Percentiles rank a stretch among this genome's conserved stretches.
Conservation (phyloP, 2,329 filamentous ascomycete genomes). For the Aspergillaceae sp. region DNA sequence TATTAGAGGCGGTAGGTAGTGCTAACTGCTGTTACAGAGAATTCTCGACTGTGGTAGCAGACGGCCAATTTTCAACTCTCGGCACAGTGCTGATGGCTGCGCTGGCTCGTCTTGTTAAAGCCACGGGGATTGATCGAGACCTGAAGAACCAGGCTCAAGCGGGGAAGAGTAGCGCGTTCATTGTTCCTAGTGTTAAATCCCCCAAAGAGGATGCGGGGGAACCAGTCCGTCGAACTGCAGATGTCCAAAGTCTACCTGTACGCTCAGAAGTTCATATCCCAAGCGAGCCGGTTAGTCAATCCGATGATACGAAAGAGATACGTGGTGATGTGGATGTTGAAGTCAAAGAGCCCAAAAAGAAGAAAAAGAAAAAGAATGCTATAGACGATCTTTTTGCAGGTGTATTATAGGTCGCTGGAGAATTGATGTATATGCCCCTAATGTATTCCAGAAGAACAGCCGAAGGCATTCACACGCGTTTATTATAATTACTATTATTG, state of each 20-base stretch:
- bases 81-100: slow-evolving; percentile 60
- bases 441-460: background rate
- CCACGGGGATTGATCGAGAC: slow-evolving; percentile 26
- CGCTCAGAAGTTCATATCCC: background rate
- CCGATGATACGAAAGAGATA: slow-evolving; percentile 6
- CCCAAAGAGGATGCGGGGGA: slow-evolving; percentile 18
- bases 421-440: background rate
- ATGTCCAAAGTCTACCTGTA: background rate
- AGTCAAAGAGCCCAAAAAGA: slow-evolving; percentile 34
- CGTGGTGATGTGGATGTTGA: slow-evolving; percentile 3
- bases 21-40: slow-evolving; percentile 19
- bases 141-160: background rate
- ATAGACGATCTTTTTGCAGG: slow-evolving; percentile 66
- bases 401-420: slow-evolving; percentile 37
- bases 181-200: background rate
- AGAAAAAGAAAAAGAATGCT: slow-evolving; percentile 51
- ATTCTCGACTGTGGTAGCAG: slow-evolving; percentile 62
- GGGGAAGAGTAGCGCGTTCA: background rate
- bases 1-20: too few relatives aligned
- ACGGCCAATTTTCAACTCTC: slow-evolving; percentile 63
- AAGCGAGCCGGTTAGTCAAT: background rate
- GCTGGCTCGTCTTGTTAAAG: slow-evolving; percentile 50
- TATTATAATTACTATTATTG: background rate
- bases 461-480: too few relatives aligned
- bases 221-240: slow-evolving; percentile 13